These are phyloP conservation scores for Acanthamoeba lenticulata DNA, from an alignment of 208 protist species.

Conservation along the genomic window DNA sequence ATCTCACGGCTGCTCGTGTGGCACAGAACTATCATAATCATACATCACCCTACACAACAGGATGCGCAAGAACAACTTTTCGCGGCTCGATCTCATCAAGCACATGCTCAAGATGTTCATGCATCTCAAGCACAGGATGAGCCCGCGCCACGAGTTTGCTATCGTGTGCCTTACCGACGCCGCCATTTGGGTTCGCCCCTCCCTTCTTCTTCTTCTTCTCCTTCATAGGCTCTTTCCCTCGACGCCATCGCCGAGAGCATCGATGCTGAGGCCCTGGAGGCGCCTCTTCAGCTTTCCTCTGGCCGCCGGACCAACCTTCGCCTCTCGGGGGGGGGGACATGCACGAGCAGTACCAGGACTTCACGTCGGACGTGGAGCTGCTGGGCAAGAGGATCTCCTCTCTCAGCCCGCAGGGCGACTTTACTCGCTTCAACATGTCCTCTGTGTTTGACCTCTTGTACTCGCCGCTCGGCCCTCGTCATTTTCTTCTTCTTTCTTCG, in stretches of 20 bases:
- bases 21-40: too few species aligned
- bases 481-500: not conserved
- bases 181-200: constrained; percentile 38
- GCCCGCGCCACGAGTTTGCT: constrained; percentile 36
- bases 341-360: not conserved
- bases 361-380: constrained; percentile 47
- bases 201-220: not conserved
- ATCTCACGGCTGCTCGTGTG: not conserved
- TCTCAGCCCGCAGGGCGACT: constrained; percentile 22
- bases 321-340: too few species aligned
- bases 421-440: constrained; percentile 44
- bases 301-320: too few species aligned
- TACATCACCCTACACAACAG: too few species aligned
- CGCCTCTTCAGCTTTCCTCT: too few species aligned
- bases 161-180: constrained; percentile 29
- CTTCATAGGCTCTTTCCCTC: too few species aligned
- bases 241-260: too few species aligned
- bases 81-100: constrained; percentile 30
- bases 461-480: not conserved
- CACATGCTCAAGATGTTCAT: constrained; percentile 58
- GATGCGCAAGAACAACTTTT: constrained; percentile 27
- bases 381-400: constrained; percentile 33
- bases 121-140: constrained; percentile 55
- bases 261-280: too few species aligned
- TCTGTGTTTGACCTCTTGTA: constrained; percentile 49